A percentile compares a stretch with the other conserved stretches of the same genome.
Conservation (phyloP, 2,329 filamentous ascomycete species). For the Phoma sp. region DNA sequence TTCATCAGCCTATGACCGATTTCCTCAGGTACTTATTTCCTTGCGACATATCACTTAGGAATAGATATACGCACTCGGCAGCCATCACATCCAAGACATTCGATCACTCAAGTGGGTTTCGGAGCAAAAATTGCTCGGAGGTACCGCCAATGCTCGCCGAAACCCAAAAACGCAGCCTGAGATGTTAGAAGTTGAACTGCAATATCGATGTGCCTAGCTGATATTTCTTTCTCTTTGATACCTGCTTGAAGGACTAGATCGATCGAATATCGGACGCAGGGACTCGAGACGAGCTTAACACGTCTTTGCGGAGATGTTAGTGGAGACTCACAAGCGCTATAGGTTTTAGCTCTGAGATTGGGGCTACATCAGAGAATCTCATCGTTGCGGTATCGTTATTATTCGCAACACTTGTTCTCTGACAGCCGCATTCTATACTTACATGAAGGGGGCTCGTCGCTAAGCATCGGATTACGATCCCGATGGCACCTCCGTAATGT, state of each 20-base stretch:
- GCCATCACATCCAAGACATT: too few species aligned
- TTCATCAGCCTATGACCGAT: background rate
- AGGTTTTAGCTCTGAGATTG: slow-evolving; percentile 33
- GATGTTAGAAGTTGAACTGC: background rate
- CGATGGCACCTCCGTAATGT: slow-evolving; percentile 20
- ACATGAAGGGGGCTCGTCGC: slow-evolving; percentile 29
- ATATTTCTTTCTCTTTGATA: slow-evolving; percentile 29
- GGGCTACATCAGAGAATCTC: slow-evolving; percentile 28
- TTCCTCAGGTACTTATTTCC: too few species aligned
- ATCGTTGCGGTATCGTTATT: slow-evolving; percentile 35
- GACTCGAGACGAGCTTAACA: slow-evolving; percentile 25
- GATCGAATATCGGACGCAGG: slow-evolving; percentile 37
- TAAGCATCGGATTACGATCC: slow-evolving; percentile 27
- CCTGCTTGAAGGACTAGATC: slow-evolving; percentile 33
- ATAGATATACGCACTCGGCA: background rate
- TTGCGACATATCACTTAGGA: background rate
- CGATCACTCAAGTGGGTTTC: too few species aligned
- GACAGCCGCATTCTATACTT: slow-evolving; percentile 30
- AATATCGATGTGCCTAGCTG: slow-evolving; percentile 28
- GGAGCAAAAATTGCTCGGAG: too few species aligned
- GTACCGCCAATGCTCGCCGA: too few species aligned
- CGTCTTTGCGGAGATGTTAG: background rate
- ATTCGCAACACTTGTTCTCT: slow-evolving; percentile 31
- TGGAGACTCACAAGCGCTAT: background rate
- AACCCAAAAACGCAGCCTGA: background rate